These are phyloP conservation scores for Tetrapisispora iriomotensis DNA, from an alignment of 805 yeast species.

Conservation along the genomic window DNA sequence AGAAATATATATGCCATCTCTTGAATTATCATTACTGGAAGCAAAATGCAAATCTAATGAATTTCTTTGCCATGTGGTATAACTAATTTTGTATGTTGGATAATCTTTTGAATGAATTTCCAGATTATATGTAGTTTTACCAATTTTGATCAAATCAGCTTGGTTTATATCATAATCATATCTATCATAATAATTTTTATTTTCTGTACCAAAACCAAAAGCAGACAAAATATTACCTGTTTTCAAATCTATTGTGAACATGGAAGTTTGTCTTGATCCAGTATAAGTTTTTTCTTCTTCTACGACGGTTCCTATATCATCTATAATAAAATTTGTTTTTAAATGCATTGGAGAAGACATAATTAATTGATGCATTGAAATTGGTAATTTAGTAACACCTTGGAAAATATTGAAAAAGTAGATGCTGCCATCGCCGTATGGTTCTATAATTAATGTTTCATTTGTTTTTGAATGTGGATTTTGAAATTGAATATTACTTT, in stretches of 20 bases:
- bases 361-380: constrained; percentile 68
- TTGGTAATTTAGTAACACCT: constrained; percentile 76
- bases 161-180: constrained; percentile 10
- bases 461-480: constrained; percentile 4
- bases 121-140: constrained; percentile 63
- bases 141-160: constrained; percentile 43
- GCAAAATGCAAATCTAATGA: constrained; percentile 53
- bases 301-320: constrained; percentile 26
- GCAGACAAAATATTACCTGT: constrained; percentile 66
- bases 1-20: constrained; percentile 68
- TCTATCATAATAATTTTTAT: constrained; percentile 15
- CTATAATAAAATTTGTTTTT: constrained; percentile 35
- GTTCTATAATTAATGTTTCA: constrained; percentile 81
- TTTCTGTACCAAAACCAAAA: constrained; percentile 46
- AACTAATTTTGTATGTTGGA: constrained; percentile 76
- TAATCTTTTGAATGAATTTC: constrained; percentile 67
- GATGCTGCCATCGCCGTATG: constrained; percentile 72
- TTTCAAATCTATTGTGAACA: constrained; percentile 60
- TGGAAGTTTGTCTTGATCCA: constrained; percentile 67
- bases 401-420: constrained; percentile 64
- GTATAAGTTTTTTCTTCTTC: constrained; percentile 77
- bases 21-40: constrained; percentile 42
- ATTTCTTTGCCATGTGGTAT: constrained; percentile 87
- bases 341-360: constrained; percentile 78
- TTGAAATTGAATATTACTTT: constrained; percentile 1